These are phyloP conservation scores for Hygrocybe coccinea DNA, from an alignment of 768 basidiomycete species.

Conservation along the genomic window DNA sequence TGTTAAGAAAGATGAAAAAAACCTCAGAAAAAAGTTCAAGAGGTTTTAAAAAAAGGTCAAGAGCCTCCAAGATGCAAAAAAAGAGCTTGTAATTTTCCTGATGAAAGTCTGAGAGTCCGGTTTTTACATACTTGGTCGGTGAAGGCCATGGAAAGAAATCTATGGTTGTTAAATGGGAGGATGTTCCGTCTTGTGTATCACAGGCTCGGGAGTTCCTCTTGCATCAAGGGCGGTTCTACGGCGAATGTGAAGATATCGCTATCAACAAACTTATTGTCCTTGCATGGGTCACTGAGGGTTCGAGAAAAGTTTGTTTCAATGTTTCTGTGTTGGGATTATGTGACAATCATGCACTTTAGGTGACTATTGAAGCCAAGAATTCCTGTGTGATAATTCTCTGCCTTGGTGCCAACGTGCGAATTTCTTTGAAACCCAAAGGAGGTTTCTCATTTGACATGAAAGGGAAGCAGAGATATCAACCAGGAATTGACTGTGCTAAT, in stretches of 20 bases:
- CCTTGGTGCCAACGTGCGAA: conserved; percentile 35
- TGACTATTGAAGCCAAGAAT: conserved; percentile 25
- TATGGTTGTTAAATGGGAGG: no score
- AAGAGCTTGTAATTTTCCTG: no score
- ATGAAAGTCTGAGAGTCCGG: no score
- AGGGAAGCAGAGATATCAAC: background rate
- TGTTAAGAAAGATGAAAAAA: no score
- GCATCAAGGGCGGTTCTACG: conserved; percentile 31
- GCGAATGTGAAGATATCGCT: conserved; percentile 26
- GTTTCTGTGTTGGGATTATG: background rate
- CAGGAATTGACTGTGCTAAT: background rate
- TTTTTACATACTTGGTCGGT: no score
- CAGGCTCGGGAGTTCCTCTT: conserved; percentile 29
- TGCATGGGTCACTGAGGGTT: conserved; percentile 42
- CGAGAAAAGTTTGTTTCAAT: conserved; percentile 30
- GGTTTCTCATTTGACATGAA: conserved; percentile 9
- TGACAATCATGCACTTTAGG: conserved; percentile 15
- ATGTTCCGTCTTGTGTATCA: conserved; percentile 21
- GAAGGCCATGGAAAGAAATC: no score
- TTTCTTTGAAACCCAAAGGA: conserved; percentile 28
- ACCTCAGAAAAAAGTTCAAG: no score
- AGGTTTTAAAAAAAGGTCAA: no score
- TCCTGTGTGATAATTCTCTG: conserved; percentile 30
- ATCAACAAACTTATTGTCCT: conserved; percentile 34
- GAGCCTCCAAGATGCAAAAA: no score